Evolutionary conservation across 768 basidiomycete species (phyloP), one percentile per base, ranked within the genome.

Genomic region (Suillus weaverae): DNA sequence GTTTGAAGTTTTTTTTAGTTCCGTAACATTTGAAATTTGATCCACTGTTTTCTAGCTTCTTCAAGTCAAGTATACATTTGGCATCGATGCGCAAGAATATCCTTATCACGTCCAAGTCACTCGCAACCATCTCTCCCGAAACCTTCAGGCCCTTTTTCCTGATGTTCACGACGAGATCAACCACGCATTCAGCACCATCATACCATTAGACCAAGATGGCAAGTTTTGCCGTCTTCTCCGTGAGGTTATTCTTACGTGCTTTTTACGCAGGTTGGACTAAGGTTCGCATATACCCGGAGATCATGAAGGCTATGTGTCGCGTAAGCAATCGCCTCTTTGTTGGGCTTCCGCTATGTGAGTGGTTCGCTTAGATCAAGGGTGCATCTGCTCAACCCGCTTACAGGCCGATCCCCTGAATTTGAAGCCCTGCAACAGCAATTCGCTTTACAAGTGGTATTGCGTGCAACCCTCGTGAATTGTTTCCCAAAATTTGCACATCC

Each of bases 261-360:
- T 30, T 38, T 26, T 13, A 26, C 43, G 48, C 38, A 79, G 79
- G 67, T 30, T 79, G 78, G 78, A 62, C 65, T 16, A 67, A 68
- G 51, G 60, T 80, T 13, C 65, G 68, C 44, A 72, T 73, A 43
- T 70, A 69, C 60, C 65, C 70, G 65, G 70, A 72, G 62, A 69
- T 73, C 51, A 71, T 77, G 65, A 68, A 70, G 41, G 74, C 77
- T 62, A 74, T 74, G 61, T 76, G 74, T 68, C 77, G 79, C 66
- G 71, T 69, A 63, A 80, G 77, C 57, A 82, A 80, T 62, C 80
- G 81, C 32, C 64, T 80, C 44, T 81, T 81, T 56, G 78, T 82
- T 33, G 81, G 81, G 2, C 56, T 71, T 5, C 74, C 78, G 14
- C 62, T 79, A 55, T 79, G 81, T 81, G 62, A 61, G 76, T 71